Base-by-base conservation (phyloP, 148 eudicot species). In the Euryodendron excelsum region DNA sequence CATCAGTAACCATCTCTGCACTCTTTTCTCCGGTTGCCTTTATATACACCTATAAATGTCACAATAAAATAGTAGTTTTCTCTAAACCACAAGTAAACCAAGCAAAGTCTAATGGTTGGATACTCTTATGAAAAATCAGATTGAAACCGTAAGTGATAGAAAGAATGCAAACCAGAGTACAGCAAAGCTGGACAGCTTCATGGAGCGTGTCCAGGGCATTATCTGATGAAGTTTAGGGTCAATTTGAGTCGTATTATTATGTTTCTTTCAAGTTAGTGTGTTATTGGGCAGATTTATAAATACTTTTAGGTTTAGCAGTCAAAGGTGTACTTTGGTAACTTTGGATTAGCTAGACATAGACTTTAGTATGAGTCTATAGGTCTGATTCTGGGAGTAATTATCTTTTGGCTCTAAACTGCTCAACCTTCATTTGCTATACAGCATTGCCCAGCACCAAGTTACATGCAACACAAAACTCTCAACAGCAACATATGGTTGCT, bases 1-100 rank as follows among this genome's bases (percentile, higher is more conserved):
- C 87, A 75, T 96, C 99, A 30, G 99, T 96, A 27, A 96, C 99
- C 99, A 96, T 91, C 84, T 96, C 99, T 41, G 99, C 96, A 84
- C 98, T 88, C 68, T 89, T 91, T 31, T 96, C 99, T 70, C 88
- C 97, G 25, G 92, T 93, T 75, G 97, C 99, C 80, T 93, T 86
- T 83, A 96, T 89, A 78, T 91, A 93, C 1, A 96, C 99, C 99
- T 96, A 86, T 56, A 80, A 60, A 62, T 48, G 77, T 56, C 50
- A 72, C 55, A 74, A 72, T 31, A 62, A 45, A 15, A 52, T 20
- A 31, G 30, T 17, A 31, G 34, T 39, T 52, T 41, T 7, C 48
- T 55, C 64, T 39, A 72, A 79, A 30, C 52, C 23, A 25, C 61
- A 34, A 61, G 17, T 45, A 66, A 52, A 66, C 23, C 15, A 48